phyloP scores from a whole-genome alignment of 2,329 filamentous ascomycete genomes.

The Cladophialophora exuberans region DNA sequence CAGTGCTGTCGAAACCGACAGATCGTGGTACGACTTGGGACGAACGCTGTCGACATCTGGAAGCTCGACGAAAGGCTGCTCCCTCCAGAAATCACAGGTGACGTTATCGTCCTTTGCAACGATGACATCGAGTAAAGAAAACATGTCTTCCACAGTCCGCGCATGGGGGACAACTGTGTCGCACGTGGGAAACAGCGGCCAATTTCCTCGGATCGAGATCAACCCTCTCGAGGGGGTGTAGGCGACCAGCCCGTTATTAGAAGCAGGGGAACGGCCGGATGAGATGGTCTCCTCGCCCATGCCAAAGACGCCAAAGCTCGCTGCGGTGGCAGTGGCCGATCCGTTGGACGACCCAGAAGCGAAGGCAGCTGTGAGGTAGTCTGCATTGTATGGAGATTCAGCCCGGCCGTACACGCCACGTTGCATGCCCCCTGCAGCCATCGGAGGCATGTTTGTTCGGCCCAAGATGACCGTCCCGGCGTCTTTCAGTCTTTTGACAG shows the following conservation, averaged over 20 bases:
- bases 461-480: slow-evolving; percentile 58
- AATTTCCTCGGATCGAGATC: slow-evolving; percentile 56
- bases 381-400: slow-evolving; percentile 59
- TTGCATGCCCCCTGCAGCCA: slow-evolving; percentile 63
- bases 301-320: slow-evolving; percentile 57
- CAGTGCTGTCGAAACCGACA: slow-evolving; percentile 38
- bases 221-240: slow-evolving; percentile 60
- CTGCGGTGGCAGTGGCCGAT: slow-evolving; percentile 54
- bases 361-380: slow-evolving; percentile 59
- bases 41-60: slow-evolving; percentile 37
- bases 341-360: slow-evolving; percentile 64
- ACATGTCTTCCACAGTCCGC: slow-evolving; percentile 54
- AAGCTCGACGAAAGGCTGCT: slow-evolving; percentile 52
- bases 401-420: slow-evolving; percentile 60
- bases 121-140: slow-evolving; percentile 55
- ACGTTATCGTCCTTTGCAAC: slow-evolving; percentile 46
- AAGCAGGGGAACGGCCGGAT: slow-evolving; percentile 60
- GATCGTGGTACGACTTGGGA: slow-evolving; percentile 40
- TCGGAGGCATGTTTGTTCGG: slow-evolving; percentile 63
- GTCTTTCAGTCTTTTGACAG: slow-evolving; percentile 51
- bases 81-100: slow-evolving; percentile 58
- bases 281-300: slow-evolving; percentile 61
- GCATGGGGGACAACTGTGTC: slow-evolving; percentile 60
- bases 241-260: slow-evolving; percentile 59
- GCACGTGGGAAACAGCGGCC: slow-evolving; percentile 61